These are phyloP conservation scores for Chaetomium olivaceum DNA, from an alignment of 2,329 filamentous ascomycete genomes.

Conservation along the genomic window DNA sequence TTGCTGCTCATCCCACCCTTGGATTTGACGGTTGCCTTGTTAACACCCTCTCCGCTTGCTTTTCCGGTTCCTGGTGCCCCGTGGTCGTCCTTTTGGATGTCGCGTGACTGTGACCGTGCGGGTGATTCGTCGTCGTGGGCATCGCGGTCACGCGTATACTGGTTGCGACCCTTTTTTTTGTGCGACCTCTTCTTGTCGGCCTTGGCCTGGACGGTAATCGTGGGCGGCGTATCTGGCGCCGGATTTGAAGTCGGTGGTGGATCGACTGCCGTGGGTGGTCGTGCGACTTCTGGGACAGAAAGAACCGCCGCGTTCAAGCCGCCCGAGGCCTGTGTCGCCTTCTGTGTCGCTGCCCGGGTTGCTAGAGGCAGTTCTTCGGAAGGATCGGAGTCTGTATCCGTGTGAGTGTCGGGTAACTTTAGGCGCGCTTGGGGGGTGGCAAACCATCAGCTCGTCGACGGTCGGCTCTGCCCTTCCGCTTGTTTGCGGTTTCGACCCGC, in stretches of 20 bases:
- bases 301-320: constrained; percentile 27
- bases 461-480: constrained; percentile 80
- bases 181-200: constrained; percentile 58
- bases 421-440: constrained; percentile 33
- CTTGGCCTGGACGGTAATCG: constrained; percentile 54
- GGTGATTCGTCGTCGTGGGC: constrained; percentile 58
- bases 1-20: constrained; percentile 62
- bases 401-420: constrained; percentile 41
- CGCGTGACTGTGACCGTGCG: constrained; percentile 53
- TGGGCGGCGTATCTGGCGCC: constrained; percentile 50
- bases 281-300: constrained; percentile 27
- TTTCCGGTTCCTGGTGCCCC: constrained; percentile 36
- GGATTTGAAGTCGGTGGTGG: constrained; percentile 50
- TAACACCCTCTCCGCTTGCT: constrained; percentile 37
- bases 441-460: constrained; percentile 78
- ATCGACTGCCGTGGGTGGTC: constrained; percentile 34
- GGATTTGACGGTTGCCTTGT: constrained; percentile 56
- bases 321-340: constrained; percentile 27
- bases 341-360: constrained; percentile 40
- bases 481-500: constrained; percentile 71
- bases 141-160: constrained; percentile 78
- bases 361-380: constrained; percentile 66
- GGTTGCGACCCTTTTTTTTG: constrained; percentile 73
- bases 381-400: constrained; percentile 65
- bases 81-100: constrained; percentile 53